phyloP scores from a whole-genome alignment of 345 rosid genomes.

The Arabidopsis arenosa region DNA sequence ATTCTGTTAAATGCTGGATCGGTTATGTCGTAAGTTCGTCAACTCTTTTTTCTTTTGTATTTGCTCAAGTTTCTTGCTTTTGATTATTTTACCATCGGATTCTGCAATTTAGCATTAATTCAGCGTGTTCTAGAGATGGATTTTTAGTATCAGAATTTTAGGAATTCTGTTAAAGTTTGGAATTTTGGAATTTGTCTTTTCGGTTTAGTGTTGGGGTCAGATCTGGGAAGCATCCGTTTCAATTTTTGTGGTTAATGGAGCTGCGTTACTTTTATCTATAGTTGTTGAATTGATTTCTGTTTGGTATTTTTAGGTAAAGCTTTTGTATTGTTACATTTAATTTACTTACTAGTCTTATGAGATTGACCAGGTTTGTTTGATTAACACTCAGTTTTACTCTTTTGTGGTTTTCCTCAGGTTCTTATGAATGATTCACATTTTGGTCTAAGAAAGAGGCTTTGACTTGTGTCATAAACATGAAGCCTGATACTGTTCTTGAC shows the following conservation, averaged over 20 bases:
- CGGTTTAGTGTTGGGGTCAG: constrained; percentile 28
- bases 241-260: not conserved
- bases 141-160: not conserved
- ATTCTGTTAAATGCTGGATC: constrained; percentile 31
- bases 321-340: constrained; percentile 17
- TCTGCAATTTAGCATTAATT: constrained; percentile 10
- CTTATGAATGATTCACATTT: constrained; percentile 19
- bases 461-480: constrained; percentile 63
- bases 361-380: constrained; percentile 4
- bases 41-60: not conserved
- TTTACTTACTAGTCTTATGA: constrained; percentile 12
- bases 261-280: not conserved
- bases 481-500: constrained; percentile 65
- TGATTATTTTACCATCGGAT: not conserved
- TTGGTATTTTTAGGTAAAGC: constrained; percentile 5
- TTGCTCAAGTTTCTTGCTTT: constrained; percentile 16
- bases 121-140: not conserved
- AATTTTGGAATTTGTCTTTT: not conserved
- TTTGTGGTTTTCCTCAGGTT: constrained; percentile 20
- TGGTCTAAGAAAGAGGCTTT: constrained; percentile 16
- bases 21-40: constrained; percentile 27
- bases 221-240: constrained; percentile 38
- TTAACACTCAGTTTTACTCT: not conserved
- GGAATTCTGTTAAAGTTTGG: not conserved
- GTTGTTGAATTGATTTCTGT: constrained; percentile 16